Conservation (phyloP, 495 filamentous ascomycete genomes). For the Penicillium waksmanii region DNA sequence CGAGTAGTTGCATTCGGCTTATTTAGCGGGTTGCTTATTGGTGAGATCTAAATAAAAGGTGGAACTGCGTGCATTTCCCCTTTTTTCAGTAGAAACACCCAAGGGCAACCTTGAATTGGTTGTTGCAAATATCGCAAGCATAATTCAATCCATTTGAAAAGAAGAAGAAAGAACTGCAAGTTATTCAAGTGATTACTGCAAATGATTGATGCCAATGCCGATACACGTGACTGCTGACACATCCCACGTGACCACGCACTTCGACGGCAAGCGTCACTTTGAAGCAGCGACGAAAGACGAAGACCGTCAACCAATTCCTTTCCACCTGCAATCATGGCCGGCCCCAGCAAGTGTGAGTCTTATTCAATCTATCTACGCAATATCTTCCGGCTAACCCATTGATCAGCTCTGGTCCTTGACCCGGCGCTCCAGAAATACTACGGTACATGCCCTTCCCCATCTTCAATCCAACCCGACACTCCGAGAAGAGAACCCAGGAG, state of each 20-base stretch:
- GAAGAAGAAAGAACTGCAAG: no score
- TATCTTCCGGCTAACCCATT: constrained; percentile 14
- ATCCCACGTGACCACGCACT: background rate
- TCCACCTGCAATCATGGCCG: constrained; percentile 45
- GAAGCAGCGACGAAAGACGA: background rate
- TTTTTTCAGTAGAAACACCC: no score
- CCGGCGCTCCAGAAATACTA: constrained; percentile 77
- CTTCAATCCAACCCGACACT: constrained; percentile 5
- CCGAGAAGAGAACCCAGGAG: background rate
- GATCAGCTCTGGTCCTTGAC: constrained; percentile 65
- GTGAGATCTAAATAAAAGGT: background rate
- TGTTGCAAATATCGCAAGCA: no score
- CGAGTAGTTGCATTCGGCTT: no score
- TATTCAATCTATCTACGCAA: background rate
- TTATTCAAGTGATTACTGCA: no score
- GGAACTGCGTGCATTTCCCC: background rate
- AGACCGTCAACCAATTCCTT: background rate
- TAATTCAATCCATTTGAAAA: no score
- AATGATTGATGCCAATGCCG: background rate
- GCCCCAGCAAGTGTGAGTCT: constrained; percentile 53
- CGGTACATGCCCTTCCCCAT: constrained; percentile 52
- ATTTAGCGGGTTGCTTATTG: background rate
- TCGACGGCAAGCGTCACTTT: background rate
- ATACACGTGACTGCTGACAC: constrained; percentile 3
- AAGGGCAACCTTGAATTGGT: no score